Evolutionary conservation across 2,329 filamentous ascomycete genomes (phyloP).

Genomic region (Talaromyces sp.): DNA sequence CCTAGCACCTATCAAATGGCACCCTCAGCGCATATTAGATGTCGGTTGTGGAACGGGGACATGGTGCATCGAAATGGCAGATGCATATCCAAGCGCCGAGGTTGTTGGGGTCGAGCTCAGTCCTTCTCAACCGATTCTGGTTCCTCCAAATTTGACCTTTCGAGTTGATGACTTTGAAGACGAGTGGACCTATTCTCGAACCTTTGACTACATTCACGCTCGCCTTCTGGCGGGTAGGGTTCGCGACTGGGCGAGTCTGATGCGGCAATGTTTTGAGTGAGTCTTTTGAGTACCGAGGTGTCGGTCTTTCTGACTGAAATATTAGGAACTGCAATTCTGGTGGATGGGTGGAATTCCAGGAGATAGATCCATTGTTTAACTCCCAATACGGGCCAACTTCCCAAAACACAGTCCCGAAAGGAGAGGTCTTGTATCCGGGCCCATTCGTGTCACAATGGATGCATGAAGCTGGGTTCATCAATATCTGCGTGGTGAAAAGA

Average conservation of each 20-base stretch:
- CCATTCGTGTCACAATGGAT: conserved; percentile 15
- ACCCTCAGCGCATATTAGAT: conserved; percentile 30
- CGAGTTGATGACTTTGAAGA: conserved; percentile 21
- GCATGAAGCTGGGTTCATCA: conserved; percentile 15
- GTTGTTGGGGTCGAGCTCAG: conserved; percentile 46
- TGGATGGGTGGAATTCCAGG: conserved; percentile 19
- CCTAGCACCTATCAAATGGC: conserved; percentile 15
- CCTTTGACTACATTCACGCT: conserved; percentile 23
- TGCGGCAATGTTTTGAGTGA: conserved; percentile 29
- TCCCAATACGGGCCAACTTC: neutral
- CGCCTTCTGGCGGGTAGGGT: conserved; percentile 19
- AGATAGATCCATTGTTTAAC: conserved; percentile 4
- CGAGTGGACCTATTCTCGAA: conserved; percentile 18
- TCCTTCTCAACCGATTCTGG: conserved; percentile 44
- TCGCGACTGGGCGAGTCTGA: conserved; percentile 19
- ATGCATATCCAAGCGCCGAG: conserved; percentile 33
- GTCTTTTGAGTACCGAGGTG: neutral
- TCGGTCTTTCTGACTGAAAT: neutral
- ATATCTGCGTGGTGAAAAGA: conserved; percentile 12
- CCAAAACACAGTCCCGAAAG: neutral
- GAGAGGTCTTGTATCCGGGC: neutral
- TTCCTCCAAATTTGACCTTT: conserved; percentile 24
- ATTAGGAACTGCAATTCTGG: conserved; percentile 15
- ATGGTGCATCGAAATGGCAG: conserved; percentile 35
- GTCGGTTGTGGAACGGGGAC: conserved; percentile 37